Evolutionary conservation across 441 rosid genomes (phyloP).

Genomic region (Populus tomentosa): DNA sequence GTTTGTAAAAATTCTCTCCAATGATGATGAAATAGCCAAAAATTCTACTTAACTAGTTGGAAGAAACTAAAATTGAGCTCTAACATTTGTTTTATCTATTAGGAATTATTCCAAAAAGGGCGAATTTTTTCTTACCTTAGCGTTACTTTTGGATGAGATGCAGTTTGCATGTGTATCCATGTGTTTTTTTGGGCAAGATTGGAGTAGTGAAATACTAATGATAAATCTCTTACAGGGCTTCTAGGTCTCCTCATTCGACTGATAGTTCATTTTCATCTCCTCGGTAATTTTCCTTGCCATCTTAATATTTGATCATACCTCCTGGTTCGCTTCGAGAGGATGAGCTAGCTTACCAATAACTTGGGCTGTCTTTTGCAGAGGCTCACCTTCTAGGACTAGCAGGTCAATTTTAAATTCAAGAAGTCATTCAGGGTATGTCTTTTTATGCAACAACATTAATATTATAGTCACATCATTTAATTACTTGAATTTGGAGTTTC

Average conservation of each 20-base stretch:
- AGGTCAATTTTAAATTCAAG: slow-evolving; percentile 55
- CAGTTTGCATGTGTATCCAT: neutral
- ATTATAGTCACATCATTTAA: neutral
- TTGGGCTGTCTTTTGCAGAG: slow-evolving; percentile 35
- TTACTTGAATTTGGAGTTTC: slow-evolving; percentile 2
- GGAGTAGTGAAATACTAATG: neutral
- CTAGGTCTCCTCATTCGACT: slow-evolving; percentile 32
- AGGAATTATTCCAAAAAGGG: neutral
- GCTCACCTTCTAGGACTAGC: slow-evolving; percentile 50
- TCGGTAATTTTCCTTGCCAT: slow-evolving; percentile 29
- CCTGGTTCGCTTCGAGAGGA: neutral
- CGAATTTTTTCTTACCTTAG: neutral
- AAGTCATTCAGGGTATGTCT: slow-evolving; percentile 54
- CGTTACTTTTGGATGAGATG: neutral
- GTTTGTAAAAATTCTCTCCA: neutral
- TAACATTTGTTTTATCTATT: neutral
- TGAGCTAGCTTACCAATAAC: slow-evolving; percentile 6
- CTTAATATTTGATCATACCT: neutral
- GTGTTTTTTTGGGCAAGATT: neutral
- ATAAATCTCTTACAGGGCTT: slow-evolving; percentile 32
- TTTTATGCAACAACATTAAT: slow-evolving; percentile 1
- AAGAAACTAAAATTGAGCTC: neutral
- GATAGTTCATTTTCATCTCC: slow-evolving; percentile 33
- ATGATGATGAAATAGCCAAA: neutral
- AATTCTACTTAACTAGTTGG: neutral